Evolutionary conservation across 2,329 filamentous ascomycete genomes (phyloP), one percentile per base, ranked within the genome.

Genomic region (Trichophyton simii): DNA sequence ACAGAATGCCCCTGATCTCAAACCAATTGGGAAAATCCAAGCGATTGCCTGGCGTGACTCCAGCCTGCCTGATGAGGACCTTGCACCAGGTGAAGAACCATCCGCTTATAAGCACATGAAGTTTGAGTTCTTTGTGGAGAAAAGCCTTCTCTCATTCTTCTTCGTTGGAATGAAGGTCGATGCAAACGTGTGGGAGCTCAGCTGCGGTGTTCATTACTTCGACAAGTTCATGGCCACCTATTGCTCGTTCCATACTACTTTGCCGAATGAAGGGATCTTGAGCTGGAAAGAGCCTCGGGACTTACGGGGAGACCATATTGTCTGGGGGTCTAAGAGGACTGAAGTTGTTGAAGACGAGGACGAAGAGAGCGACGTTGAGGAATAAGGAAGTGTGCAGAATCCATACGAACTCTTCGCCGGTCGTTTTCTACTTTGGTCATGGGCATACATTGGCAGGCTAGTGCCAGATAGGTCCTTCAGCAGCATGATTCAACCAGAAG

Each of bases 181-280:
- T 28, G 72, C 82, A 0, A 74, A 72, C 0, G 74, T 88, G 8
- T 82, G 79, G 65, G 76, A 83, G 62, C 72, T 88, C 25, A 80
- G 80, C 64, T 78, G 79, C 25, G 86, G 83, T 1, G 63, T 89
- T 25, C 78, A 77, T 64, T 90, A 87, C 70, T 82, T 91, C 69
- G 86, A 85, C 68, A 72, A 78, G 1, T 70, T 87, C 15, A 69
- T 75, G 31, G 78, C 78, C 0, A 70, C 86, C 9, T 80, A 82
- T 61, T 83, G 83, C 2, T 82, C 80, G 0, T 88, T 87, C 69
- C 83, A 87, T 68, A 80, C 77, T 0, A 83, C 83, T 61, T 74
- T 91, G 28, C 80, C 82, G 0, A 89, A 91, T 70, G 82, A 86
- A 66, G 75, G 88, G 65, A 88, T 91, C 85, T 67, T 78, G 22